phyloP scores from a whole-genome alignment of 164 flowering plant genomes.

The Vitis labrusca region DNA sequence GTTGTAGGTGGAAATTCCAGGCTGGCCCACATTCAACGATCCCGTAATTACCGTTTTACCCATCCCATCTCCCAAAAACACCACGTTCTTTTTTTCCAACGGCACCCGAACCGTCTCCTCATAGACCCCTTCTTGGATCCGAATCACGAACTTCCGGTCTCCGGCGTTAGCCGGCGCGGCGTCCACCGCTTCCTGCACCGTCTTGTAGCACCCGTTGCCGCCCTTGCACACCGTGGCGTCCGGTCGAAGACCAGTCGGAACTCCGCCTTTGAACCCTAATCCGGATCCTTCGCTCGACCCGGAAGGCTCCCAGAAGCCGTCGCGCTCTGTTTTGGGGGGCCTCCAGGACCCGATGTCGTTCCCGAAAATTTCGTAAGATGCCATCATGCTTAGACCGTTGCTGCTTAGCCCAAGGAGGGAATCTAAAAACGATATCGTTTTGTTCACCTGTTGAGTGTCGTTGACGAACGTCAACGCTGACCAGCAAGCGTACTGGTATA shows the following conservation, averaged over 20 bases:
- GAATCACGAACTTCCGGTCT: constrained; percentile 49
- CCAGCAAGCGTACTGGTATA: constrained; percentile 74
- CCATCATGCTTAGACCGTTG: constrained; percentile 68
- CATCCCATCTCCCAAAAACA: constrained; percentile 87
- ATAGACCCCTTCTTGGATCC: constrained; percentile 73
- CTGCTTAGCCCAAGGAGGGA: constrained; percentile 36
- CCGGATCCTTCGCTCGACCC: constrained; percentile 13
- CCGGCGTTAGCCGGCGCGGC: constrained; percentile 51
- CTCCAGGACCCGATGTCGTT: constrained; percentile 48
- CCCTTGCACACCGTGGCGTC: constrained; percentile 75
- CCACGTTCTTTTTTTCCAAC: constrained; percentile 71
- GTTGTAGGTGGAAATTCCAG: constrained; percentile 67
- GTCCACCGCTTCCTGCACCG: constrained; percentile 79
- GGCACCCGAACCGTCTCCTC: constrained; percentile 73
- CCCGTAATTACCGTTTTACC: constrained; percentile 93
- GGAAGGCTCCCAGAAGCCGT: constrained; percentile 66
- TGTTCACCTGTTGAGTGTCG: constrained; percentile 42
- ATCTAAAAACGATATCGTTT: constrained; percentile 62
- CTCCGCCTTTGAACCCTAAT: constrained; percentile 25
- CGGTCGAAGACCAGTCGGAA: constrained; percentile 40
- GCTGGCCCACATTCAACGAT: constrained; percentile 39
- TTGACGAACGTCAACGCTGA: constrained; percentile 67
- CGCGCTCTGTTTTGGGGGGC: constrained; percentile 78
- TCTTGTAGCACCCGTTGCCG: constrained; percentile 36
- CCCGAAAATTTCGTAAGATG: constrained; percentile 55